A percentile compares a stretch with the other conserved stretches of the same genome.
phyloP scores from a whole-genome alignment of 176 grass and related monocot genomes.

The Typha latifolia region DNA sequence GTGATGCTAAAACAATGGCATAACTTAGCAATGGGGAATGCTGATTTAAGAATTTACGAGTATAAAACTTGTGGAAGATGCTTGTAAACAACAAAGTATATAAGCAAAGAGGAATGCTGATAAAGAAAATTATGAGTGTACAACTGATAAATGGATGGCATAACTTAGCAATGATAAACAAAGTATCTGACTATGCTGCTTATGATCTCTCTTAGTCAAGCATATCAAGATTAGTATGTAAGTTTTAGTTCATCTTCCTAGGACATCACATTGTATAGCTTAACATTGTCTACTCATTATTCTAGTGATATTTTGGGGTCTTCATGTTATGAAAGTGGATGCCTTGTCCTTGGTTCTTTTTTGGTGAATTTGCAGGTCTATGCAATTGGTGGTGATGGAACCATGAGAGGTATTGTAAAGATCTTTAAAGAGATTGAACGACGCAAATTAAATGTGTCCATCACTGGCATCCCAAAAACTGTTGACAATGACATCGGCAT shows the following conservation, averaged over 20 bases:
- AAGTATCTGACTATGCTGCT: neutral
- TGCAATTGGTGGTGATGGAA: conserved; percentile 70
- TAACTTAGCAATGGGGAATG: too few relatives aligned
- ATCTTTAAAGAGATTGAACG: conserved; percentile 59
- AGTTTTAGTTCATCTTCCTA: neutral
- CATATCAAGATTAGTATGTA: neutral
- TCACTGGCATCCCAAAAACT: conserved; percentile 71
- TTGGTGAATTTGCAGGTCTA: conserved; percentile 38
- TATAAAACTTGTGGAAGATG: too few relatives aligned
- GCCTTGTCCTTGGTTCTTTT: neutral
- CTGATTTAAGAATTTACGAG: too few relatives aligned
- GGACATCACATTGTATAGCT: neutral
- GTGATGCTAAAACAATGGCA: too few relatives aligned
- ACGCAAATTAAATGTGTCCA: conserved; percentile 57
- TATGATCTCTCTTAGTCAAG: neutral
- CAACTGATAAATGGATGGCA: too few relatives aligned
- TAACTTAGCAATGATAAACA: too few relatives aligned
- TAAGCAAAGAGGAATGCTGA: too few relatives aligned
- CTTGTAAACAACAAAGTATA: too few relatives aligned
- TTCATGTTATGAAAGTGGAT: too few relatives aligned
- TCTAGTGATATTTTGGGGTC: too few relatives aligned
- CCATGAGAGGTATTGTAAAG: conserved; percentile 70
- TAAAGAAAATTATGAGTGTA: too few relatives aligned
- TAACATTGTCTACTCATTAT: neutral
- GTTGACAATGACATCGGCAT: conserved; percentile 98